Evolutionary conservation across 768 basidiomycete species (phyloP).

Genomic region (Lentinula sp.): DNA sequence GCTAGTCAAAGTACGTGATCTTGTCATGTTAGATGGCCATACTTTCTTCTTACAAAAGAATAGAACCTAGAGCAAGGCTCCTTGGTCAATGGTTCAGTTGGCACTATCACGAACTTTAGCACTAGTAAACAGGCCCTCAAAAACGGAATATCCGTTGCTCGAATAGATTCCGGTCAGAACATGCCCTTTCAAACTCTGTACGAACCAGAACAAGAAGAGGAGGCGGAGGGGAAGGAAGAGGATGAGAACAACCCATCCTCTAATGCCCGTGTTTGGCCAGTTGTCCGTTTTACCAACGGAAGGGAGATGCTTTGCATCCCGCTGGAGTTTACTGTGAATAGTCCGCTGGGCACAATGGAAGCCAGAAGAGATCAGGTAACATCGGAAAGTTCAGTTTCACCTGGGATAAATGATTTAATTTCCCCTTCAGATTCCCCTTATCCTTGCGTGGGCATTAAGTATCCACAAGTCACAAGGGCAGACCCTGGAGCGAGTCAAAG

Average conservation of each 20-base stretch:
- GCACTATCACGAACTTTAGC: conserved; percentile 43
- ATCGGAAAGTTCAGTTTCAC: neutral
- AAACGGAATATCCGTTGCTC: conserved; percentile 29
- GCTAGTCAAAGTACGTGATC: conserved; percentile 53
- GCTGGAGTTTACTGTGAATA: conserved; percentile 57
- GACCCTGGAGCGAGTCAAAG: conserved; percentile 78
- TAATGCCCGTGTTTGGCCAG: conserved; percentile 42
- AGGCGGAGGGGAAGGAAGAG: neutral
- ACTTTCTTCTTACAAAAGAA: neutral
- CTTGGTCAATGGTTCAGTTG: conserved; percentile 69
- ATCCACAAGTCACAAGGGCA: conserved; percentile 92
- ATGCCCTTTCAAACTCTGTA: neutral
- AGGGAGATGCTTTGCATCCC: conserved; percentile 43
- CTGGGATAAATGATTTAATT: neutral
- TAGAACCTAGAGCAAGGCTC: conserved; percentile 66
- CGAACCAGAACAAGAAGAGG: neutral
- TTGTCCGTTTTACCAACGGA: conserved; percentile 53
- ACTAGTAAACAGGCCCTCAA: conserved; percentile 35
- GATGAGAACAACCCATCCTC: conserved; percentile 2
- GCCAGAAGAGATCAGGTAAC: conserved; percentile 54
- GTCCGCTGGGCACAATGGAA: conserved; percentile 51
- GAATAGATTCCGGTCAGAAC: conserved; percentile 19
- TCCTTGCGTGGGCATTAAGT: conserved; percentile 84
- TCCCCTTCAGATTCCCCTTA: conserved; percentile 55
- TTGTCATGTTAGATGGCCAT: neutral